Percentiles rank a stretch among this genome's conserved stretches.
Conservation (phyloP, 768 basidiomycete genomes). For the Serendipita vermifera region DNA sequence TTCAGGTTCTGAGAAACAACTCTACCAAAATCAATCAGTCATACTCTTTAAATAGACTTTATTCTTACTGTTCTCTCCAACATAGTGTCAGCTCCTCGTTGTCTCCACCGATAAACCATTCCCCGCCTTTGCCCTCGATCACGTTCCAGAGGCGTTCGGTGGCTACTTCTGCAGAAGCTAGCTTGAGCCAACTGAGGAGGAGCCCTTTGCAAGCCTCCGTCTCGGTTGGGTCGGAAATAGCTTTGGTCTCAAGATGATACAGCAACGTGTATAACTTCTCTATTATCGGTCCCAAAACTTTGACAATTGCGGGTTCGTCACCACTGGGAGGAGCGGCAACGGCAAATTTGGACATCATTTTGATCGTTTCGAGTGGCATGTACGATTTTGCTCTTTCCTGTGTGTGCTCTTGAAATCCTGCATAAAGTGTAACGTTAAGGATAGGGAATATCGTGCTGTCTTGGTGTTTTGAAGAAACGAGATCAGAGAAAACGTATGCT, state of each 20-base stretch:
- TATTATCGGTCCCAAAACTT: neutral
- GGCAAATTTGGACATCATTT: neutral
- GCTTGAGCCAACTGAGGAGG: slow-evolving; percentile 63
- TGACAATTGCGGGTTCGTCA: neutral
- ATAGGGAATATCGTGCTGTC: neutral
- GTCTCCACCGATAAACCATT: slow-evolving; percentile 46
- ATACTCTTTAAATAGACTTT: neutral
- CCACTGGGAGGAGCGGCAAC: neutral
- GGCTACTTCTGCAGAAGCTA: slow-evolving; percentile 41
- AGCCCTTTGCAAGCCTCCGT: slow-evolving; percentile 29
- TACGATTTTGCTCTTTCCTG: too few relatives aligned
- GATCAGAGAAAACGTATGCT: neutral
- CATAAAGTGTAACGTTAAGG: neutral
- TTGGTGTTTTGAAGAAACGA: neutral
- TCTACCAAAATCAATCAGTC: neutral
- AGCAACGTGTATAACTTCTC: neutral
- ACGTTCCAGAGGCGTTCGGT: slow-evolving; percentile 46
- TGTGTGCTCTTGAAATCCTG: neutral
- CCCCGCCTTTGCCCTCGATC: slow-evolving; percentile 34
- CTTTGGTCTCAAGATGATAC: neutral
- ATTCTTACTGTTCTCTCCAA: slow-evolving; percentile 32
- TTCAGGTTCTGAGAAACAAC: neutral
- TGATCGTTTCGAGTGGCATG: neutral
- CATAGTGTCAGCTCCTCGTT: slow-evolving; percentile 33
- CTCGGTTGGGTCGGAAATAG: neutral